Evolutionary conservation across 306 rosid genomes (phyloP).

Genomic region (Vigna trinervia): DNA sequence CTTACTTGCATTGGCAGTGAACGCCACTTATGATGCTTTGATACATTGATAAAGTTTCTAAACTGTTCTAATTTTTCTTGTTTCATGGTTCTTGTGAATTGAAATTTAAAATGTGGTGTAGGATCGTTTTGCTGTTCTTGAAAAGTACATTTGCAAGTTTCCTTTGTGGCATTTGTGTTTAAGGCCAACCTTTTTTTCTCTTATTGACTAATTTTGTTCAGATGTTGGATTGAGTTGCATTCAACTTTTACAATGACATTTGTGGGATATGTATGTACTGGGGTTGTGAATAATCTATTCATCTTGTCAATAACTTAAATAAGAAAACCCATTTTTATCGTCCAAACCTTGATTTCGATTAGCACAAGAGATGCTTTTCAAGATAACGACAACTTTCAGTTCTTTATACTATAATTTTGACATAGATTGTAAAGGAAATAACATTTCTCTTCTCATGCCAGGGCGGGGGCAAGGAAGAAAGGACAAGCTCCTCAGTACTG

Average conservation of each 20-base stretch:
- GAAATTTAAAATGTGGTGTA: slow-evolving; percentile 32
- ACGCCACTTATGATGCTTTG: not conserved
- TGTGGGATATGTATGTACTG: not conserved
- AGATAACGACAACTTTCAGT: slow-evolving; percentile 18
- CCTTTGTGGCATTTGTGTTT: too few relatives aligned
- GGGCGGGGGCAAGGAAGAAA: slow-evolving; percentile 65
- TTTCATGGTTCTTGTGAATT: slow-evolving; percentile 17
- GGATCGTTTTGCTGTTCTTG: not conserved
- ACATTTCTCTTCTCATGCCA: slow-evolving; percentile 36
- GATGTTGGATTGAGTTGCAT: too few relatives aligned
- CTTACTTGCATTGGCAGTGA: not conserved
- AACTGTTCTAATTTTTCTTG: slow-evolving; percentile 10
- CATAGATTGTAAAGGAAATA: slow-evolving; percentile 26
- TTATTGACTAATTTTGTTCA: too few relatives aligned
- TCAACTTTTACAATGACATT: not conserved
- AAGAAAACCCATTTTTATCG: not conserved
- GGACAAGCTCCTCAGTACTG: slow-evolving; percentile 13
- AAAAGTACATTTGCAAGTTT: not conserved
- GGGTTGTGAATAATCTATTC: not conserved
- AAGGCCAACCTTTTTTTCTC: too few relatives aligned
- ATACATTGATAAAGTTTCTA: slow-evolving; percentile 12
- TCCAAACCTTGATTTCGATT: not conserved
- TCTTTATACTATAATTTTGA: slow-evolving; percentile 21
- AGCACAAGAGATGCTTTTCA: not conserved
- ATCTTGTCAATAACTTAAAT: not conserved